These are phyloP conservation scores for Gossypium arboreum DNA, from an alignment of 345 rosid genomes.

Conservation along the genomic window DNA sequence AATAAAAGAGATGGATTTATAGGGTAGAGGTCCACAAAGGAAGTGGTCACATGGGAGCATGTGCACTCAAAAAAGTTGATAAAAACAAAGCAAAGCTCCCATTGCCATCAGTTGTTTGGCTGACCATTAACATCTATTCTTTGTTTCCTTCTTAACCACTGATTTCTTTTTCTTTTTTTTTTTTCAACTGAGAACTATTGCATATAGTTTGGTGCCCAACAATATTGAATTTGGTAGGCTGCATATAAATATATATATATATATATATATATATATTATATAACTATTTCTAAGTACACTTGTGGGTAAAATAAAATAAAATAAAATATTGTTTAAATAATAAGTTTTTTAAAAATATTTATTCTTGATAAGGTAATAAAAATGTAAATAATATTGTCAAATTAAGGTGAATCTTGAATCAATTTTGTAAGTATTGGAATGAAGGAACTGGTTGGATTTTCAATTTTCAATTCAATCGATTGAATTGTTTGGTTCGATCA, in stretches of 20 bases:
- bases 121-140: neutral
- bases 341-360: neutral
- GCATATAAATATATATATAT: too few relatives aligned
- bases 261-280: too few relatives aligned
- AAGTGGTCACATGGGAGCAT: constrained; percentile 22
- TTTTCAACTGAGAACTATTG: neutral
- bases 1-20: neutral
- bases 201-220: neutral
- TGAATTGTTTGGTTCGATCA: too few relatives aligned
- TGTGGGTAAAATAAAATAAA: too few relatives aligned
- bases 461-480: too few relatives aligned
- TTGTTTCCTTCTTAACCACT: neutral
- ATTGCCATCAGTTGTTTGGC: constrained; percentile 2
- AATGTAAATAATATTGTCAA: neutral
- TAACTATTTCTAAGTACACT: too few relatives aligned
- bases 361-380: neutral
- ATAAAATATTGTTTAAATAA: neutral
- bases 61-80: constrained; percentile 10
- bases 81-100: neutral
- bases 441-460: too few relatives aligned
- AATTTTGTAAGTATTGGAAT: neutral
- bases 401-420: neutral
- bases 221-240: neutral
- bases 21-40: constrained; percentile 10
- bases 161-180: neutral